phyloP scores from a whole-genome alignment of 2,329 filamentous ascomycete genomes.

The Fusarium sp. region DNA sequence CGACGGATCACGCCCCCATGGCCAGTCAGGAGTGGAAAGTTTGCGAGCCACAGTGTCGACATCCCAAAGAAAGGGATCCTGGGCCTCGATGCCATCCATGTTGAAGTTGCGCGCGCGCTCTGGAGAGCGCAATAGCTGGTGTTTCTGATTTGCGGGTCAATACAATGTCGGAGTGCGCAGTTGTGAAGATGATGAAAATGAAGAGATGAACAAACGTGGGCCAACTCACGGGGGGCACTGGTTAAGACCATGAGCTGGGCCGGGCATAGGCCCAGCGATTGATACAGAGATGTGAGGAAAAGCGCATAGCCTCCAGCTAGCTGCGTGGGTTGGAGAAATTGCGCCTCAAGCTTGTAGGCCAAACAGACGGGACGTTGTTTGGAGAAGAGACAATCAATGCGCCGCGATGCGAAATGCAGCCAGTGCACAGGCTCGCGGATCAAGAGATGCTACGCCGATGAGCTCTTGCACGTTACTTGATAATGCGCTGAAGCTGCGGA shows the following conservation, averaged over 20 bases:
- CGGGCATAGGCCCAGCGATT: constrained; percentile 27
- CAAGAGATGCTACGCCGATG: neutral
- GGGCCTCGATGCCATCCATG: constrained; percentile 46
- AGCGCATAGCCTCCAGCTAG: constrained; percentile 34
- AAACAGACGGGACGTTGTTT: neutral
- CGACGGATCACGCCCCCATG: constrained; percentile 62
- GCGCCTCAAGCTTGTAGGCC: neutral
- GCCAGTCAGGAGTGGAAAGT: constrained; percentile 67
- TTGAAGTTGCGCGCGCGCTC: constrained; percentile 6
- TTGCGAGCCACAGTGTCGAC: constrained; percentile 74
- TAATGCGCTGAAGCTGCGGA: neutral
- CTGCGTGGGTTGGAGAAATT: constrained; percentile 3
- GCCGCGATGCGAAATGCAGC: neutral
- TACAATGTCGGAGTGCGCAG: neutral
- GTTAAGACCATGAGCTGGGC: constrained; percentile 24
- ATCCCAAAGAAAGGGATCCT: constrained; percentile 82
- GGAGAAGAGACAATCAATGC: neutral
- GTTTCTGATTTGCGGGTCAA: constrained; percentile 11
- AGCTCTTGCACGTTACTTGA: neutral
- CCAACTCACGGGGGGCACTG: constrained; percentile 1
- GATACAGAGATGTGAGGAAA: constrained; percentile 6
- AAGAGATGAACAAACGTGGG: neutral
- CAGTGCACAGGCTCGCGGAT: neutral
- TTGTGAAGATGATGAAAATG: neutral
- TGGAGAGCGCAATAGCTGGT: constrained; percentile 1